phyloP scores from a whole-genome alignment of 495 filamentous ascomycete genomes.

The Coniosporium apollinis region DNA sequence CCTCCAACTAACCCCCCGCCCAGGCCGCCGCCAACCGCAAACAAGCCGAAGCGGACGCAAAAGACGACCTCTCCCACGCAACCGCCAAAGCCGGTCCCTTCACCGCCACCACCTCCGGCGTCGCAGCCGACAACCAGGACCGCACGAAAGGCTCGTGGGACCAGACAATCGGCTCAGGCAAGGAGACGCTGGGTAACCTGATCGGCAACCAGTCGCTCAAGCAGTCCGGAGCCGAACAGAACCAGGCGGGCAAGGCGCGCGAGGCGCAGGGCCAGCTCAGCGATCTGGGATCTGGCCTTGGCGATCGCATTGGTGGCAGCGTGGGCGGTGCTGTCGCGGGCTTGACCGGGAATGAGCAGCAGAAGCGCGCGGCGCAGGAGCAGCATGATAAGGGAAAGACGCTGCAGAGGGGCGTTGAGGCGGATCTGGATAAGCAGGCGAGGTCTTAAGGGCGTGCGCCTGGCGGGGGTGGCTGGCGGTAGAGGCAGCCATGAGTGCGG shows the following conservation, averaged over 20 bases:
- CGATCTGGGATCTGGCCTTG: slow-evolving; percentile 54
- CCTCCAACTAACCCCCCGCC: background rate
- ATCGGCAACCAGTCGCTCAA: slow-evolving; percentile 62
- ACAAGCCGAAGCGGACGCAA: slow-evolving; percentile 34
- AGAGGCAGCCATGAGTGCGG: too few species aligned
- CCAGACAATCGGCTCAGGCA: slow-evolving; percentile 71
- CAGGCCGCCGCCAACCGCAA: slow-evolving; percentile 19
- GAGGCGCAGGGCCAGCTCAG: slow-evolving; percentile 73
- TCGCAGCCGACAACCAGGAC: slow-evolving; percentile 55
- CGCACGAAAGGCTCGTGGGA: slow-evolving; percentile 61
- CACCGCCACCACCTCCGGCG: slow-evolving; percentile 50
- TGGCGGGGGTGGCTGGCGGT: too few species aligned
- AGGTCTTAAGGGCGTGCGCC: too few species aligned
- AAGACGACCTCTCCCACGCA: slow-evolving; percentile 55
- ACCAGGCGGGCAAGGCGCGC: slow-evolving; percentile 58
- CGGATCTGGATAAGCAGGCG: slow-evolving; percentile 60
- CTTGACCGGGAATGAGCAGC: slow-evolving; percentile 55
- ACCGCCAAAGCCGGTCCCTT: slow-evolving; percentile 56
- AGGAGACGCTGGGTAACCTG: slow-evolving; percentile 63
- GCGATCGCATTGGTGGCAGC: slow-evolving; percentile 54
- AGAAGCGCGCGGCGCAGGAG: slow-evolving; percentile 40
- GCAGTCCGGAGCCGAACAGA: slow-evolving; percentile 57
- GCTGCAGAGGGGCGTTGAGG: slow-evolving; percentile 66
- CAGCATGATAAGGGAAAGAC: slow-evolving; percentile 80
- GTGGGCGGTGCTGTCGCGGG: slow-evolving; percentile 52